A percentile compares a stretch with the other conserved stretches of the same genome.
Conservation (phyloP, 192 early-diverging fungal genomes). For the Kappamyces sp. region DNA sequence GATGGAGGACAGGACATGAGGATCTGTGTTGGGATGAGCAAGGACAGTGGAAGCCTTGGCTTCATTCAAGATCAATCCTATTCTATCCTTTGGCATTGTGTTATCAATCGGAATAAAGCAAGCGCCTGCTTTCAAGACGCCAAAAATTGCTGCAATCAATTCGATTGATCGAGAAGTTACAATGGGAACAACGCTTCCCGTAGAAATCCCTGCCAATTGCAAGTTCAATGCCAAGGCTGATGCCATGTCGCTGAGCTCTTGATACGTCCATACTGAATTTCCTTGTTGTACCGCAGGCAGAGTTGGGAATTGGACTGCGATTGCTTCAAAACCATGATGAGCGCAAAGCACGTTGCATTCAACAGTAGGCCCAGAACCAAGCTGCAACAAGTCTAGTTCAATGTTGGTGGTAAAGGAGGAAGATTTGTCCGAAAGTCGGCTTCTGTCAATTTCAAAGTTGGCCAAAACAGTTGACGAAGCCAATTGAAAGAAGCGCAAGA, state of each 20-base stretch:
- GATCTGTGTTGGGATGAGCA: background rate
- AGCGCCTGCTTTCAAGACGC: slow-evolving; percentile 29
- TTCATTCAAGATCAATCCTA: slow-evolving; percentile 19
- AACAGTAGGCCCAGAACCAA: background rate
- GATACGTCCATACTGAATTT: slow-evolving; percentile 21
- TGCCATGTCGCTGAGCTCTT: slow-evolving; percentile 23
- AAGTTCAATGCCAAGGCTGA: slow-evolving; percentile 20
- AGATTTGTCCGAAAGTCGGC: background rate
- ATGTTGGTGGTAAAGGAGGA: background rate
- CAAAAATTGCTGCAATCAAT: slow-evolving; percentile 23
- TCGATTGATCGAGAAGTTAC: slow-evolving; percentile 24
- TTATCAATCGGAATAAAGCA: slow-evolving; percentile 23
- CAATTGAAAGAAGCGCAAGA: background rate
- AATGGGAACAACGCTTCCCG: slow-evolving; percentile 15
- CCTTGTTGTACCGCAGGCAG: slow-evolving; percentile 3
- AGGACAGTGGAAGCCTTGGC: background rate
- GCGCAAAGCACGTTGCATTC: background rate
- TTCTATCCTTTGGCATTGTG: slow-evolving; percentile 20
- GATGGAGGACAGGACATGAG: too few relatives aligned
- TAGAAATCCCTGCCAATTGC: slow-evolving; percentile 3
- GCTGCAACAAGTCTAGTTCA: background rate
- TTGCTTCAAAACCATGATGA: slow-evolving; percentile 13
- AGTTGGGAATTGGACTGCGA: background rate
- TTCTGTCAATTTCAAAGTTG: background rate
- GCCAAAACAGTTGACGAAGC: background rate